These are phyloP conservation scores for Fagopyrum tataricum DNA, from an alignment of 148 eudicot genomes.

Conservation along the genomic window DNA sequence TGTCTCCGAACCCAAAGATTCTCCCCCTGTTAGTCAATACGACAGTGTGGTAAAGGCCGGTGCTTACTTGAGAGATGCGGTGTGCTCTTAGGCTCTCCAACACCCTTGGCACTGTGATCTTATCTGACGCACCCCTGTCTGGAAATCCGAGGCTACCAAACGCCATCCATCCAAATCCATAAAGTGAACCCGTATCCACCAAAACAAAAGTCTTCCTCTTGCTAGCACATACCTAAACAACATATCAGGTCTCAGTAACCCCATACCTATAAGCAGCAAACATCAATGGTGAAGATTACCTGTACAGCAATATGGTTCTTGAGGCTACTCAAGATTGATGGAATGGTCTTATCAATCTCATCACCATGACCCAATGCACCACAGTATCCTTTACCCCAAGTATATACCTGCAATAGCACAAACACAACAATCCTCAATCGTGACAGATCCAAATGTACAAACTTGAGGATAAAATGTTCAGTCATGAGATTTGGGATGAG, in stretches of 20 bases:
- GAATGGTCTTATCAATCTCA: conserved; percentile 85
- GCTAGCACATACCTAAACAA: conserved; percentile 86
- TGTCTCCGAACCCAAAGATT: conserved; percentile 90
- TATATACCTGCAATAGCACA: conserved; percentile 54
- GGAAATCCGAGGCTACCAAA: conserved; percentile 93
- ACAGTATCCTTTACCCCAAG: conserved; percentile 99
- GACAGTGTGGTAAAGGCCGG: conserved; percentile 88
- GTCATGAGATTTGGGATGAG: background rate
- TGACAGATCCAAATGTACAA: background rate
- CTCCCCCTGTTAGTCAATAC: conserved; percentile 63
- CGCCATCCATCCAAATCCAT: conserved; percentile 93
- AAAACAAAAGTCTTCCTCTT: conserved; percentile 90
- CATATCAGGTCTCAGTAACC: background rate
- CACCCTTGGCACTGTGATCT: conserved; percentile 49
- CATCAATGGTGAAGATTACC: conserved; percentile 27
- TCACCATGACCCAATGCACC: conserved; percentile 96
- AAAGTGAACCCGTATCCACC: conserved; percentile 61
- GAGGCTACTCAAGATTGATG: conserved; percentile 47
- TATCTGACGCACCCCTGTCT: conserved; percentile 64
- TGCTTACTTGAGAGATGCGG: conserved; percentile 80
- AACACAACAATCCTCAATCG: background rate
- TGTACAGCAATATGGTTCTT: conserved; percentile 70
- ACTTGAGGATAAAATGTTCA: background rate
- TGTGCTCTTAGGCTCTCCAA: conserved; percentile 60
- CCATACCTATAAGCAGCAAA: background rate